Conservation (phyloP, 495 filamentous ascomycete species). For the Neohortaea acidophila region DNA sequence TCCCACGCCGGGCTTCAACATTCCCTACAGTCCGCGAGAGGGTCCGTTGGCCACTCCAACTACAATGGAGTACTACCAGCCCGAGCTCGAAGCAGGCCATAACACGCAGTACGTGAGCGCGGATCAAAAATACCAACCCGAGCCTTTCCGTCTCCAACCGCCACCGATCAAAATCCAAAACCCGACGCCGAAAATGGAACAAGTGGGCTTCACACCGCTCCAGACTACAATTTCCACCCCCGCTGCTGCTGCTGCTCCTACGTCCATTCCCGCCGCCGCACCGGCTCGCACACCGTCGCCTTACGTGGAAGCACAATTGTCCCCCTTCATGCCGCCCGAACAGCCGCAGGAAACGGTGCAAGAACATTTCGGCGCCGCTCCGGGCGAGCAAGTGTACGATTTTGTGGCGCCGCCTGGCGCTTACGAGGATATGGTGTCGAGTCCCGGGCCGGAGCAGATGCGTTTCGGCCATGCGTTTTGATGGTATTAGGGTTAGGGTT, state of each 20-base stretch:
- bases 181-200: conserved; percentile 52
- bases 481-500: no score
- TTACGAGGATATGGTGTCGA: conserved; percentile 27
- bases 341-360: conserved; percentile 18
- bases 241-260: no score
- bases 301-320: conserved; percentile 6
- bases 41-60: conserved; percentile 26
- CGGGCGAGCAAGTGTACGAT: conserved; percentile 51
- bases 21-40: conserved; percentile 21
- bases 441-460: conserved; percentile 7
- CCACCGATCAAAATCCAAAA: conserved; percentile 63
- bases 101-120: conserved; percentile 38
- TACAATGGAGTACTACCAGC: conserved; percentile 21
- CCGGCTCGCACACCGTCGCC: conserved; percentile 1
- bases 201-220: conserved; percentile 39
- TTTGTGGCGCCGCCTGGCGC: conserved; percentile 53
- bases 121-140: conserved; percentile 39
- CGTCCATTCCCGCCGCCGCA: no score
- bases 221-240: conserved; percentile 16
- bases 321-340: conserved; percentile 19
- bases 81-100: conserved; percentile 37
- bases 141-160: conserved; percentile 69
- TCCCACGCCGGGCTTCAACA: conserved; percentile 70
- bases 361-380: conserved; percentile 37
- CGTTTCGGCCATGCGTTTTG: no score